A percentile compares a stretch with the other conserved stretches of the same genome.
Conservation (phyloP, 169 alveolate species). For the Blepharisma undulans region DNA sequence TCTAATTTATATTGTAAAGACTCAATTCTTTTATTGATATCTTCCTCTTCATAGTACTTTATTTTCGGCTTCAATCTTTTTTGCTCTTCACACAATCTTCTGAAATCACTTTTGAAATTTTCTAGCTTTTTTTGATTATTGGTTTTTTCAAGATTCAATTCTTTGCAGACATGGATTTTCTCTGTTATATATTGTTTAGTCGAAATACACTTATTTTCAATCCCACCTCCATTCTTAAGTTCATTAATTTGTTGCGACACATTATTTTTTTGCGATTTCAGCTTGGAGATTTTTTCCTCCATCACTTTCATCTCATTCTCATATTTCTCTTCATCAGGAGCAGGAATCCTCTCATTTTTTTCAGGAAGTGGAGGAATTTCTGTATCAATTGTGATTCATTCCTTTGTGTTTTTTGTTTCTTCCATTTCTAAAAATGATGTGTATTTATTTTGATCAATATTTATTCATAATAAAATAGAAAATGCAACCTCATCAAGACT, state of each 20-base stretch:
- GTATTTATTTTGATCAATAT: not conserved
- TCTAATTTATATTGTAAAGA: not conserved
- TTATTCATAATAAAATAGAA: not conserved
- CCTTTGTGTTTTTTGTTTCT: not conserved
- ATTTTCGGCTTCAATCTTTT: not conserved
- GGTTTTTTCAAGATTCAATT: not conserved
- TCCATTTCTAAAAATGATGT: not conserved
- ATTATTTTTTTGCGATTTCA: not conserved
- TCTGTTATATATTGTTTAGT: not conserved
- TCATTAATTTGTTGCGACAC: not conserved
- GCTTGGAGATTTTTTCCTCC: not conserved
- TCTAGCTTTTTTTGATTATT: not conserved
- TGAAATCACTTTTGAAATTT: not conserved
- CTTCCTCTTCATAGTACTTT: conserved; percentile 2
- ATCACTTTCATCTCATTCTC: not conserved
- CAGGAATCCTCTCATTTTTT: conserved; percentile 15
- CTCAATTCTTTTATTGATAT: not conserved
- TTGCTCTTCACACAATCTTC: conserved; percentile 7
- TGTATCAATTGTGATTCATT: conserved; percentile 25
- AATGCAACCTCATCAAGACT: conserved; percentile 27
- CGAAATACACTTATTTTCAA: conserved; percentile 5
- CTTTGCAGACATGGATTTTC: conserved; percentile 3
- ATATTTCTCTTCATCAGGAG: conserved; percentile 35
- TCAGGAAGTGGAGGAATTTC: conserved; percentile 38
- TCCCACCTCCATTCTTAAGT: not conserved